A percentile compares a stretch with the other conserved stretches of the same genome.
Conservation (phyloP, 305 asterid genomes). For the Lippia alba region DNA sequence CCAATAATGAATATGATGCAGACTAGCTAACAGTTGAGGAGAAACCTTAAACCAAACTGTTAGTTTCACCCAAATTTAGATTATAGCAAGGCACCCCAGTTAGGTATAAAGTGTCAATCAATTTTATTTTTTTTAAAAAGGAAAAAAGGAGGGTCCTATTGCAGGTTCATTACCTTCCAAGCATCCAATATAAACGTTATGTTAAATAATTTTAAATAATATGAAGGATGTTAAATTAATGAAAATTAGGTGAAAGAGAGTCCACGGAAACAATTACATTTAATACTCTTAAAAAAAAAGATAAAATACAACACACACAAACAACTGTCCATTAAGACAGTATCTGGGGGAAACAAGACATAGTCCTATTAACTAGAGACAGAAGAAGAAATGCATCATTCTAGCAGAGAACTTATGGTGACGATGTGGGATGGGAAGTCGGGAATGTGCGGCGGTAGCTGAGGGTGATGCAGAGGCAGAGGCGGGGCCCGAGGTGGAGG, state of each 20-base stretch:
- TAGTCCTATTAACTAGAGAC: constrained; percentile 42
- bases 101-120: constrained; percentile 40
- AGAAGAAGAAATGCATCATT: constrained; percentile 66
- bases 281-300: not conserved
- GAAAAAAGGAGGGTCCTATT: not conserved
- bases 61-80: constrained; percentile 26
- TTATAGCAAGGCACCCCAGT: constrained; percentile 34
- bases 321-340: too few species aligned
- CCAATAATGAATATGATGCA: constrained; percentile 21
- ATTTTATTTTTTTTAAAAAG: too few species aligned
- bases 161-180: not conserved
- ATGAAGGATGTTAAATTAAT: too few species aligned
- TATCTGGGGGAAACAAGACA: not conserved
- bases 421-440: constrained; percentile 62
- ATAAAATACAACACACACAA: too few species aligned
- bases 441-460: constrained; percentile 49
- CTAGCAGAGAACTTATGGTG: constrained; percentile 69
- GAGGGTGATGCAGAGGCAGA: constrained; percentile 46
- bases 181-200: too few species aligned
- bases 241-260: too few species aligned
- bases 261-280: not conserved
- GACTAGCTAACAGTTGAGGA: constrained; percentile 27
- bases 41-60: constrained; percentile 26
- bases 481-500: constrained; percentile 49
- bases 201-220: too few species aligned